These are phyloP conservation scores for Cutaneotrichosporon sp. DNA, from an alignment of 1,284 basidiomycete species.

Conservation along the genomic window DNA sequence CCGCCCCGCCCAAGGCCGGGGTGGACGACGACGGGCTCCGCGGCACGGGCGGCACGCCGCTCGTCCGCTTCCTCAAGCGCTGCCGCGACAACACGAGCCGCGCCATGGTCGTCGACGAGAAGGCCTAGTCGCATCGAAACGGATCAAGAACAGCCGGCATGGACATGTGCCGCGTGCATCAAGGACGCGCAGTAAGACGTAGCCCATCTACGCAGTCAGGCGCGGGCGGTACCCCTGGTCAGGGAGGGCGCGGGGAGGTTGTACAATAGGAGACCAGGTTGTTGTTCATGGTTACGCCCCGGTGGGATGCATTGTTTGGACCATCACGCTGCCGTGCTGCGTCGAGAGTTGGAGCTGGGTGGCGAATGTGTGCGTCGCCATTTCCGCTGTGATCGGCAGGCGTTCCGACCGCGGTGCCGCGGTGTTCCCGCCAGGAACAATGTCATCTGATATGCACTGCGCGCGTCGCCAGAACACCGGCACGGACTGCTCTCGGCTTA, in stretches of 20 bases:
- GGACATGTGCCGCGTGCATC: slow-evolving; percentile 11
- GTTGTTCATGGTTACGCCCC: slow-evolving; percentile 9
- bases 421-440: no score
- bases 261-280: slow-evolving; percentile 9
- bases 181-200: slow-evolving; percentile 11
- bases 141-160: slow-evolving; percentile 11
- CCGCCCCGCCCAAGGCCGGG: not conserved
- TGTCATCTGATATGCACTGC: no score
- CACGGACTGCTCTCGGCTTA: no score
- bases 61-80: slow-evolving; percentile 77
- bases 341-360: no score
- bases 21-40: slow-evolving; percentile 58
- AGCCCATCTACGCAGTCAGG: slow-evolving; percentile 10
- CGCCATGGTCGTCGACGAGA: slow-evolving; percentile 55
- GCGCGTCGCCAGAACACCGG: no score
- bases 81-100: slow-evolving; percentile 74
- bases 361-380: no score
- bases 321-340: no score
- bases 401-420: no score
- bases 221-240: slow-evolving; percentile 13
- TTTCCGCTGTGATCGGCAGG: no score
- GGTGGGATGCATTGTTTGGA: no score
- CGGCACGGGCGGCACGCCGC: slow-evolving; percentile 83
- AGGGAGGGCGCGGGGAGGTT: slow-evolving; percentile 4
- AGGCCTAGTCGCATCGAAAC: not conserved